Evolutionary conservation across 768 basidiomycete species (phyloP).

Genomic region (Hortiboletus flavorubellus): DNA sequence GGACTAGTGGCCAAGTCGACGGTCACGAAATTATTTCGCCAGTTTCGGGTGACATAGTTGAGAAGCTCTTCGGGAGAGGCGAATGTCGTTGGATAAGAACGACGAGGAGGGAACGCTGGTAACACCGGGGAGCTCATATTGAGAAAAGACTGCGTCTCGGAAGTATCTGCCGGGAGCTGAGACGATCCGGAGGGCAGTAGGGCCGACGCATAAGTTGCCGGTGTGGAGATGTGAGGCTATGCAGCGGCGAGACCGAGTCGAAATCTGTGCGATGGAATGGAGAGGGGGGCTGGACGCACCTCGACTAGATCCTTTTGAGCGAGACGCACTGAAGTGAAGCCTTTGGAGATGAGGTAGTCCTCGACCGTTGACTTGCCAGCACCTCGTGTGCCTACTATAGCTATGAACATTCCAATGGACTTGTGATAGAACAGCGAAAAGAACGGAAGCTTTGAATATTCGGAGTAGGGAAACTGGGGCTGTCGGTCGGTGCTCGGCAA

Average conservation of each 20-base stretch:
- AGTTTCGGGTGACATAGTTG: constrained; percentile 73
- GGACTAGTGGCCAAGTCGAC: constrained; percentile 56
- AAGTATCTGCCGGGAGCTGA: neutral
- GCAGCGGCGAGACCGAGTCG: neutral
- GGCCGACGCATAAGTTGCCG: neutral
- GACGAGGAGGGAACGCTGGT: constrained; percentile 18
- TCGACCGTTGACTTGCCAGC: constrained; percentile 61
- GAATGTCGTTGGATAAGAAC: constrained; percentile 34
- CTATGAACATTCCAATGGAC: constrained; percentile 53
- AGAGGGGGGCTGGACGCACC: constrained; percentile 9
- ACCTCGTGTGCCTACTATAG: constrained; percentile 59
- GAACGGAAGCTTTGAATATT: neutral
- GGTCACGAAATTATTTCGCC: constrained; percentile 81
- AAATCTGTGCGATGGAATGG: neutral
- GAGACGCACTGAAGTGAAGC: constrained; percentile 52
- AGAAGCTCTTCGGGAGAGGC: constrained; percentile 53
- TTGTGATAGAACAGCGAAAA: neutral
- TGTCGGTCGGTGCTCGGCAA: neutral
- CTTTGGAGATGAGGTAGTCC: constrained; percentile 56
- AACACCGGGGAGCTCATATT: constrained; percentile 19
- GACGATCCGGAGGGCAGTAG: neutral
- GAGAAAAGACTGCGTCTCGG: constrained; percentile 18
- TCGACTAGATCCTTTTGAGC: constrained; percentile 14
- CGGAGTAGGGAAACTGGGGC: too few relatives aligned
- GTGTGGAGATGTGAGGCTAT: constrained; percentile 8